These are phyloP conservation scores for Picea glauca DNA, from an alignment of 75 land plant genomes.

Conservation along the genomic window DNA sequence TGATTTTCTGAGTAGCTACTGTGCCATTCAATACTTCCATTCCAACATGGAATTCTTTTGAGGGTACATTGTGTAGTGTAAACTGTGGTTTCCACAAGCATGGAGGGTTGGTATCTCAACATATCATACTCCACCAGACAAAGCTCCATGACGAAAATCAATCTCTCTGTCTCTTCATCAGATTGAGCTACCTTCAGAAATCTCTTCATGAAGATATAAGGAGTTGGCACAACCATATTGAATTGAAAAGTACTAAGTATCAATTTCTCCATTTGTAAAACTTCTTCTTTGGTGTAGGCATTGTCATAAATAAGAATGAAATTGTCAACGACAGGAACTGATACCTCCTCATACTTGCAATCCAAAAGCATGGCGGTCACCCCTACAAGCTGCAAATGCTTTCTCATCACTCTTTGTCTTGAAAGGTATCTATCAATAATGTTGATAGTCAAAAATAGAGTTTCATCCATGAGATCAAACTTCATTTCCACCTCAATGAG, in stretches of 20 bases:
- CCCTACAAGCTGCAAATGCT: slow-evolving; percentile 89
- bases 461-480: slow-evolving; percentile 88
- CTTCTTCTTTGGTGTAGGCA: slow-evolving; percentile 74
- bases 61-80: slow-evolving; percentile 77
- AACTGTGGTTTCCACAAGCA: slow-evolving; percentile 78
- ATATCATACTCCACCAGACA: slow-evolving; percentile 66
- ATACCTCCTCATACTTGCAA: slow-evolving; percentile 92
- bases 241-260: slow-evolving; percentile 77
- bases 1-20: slow-evolving; percentile 62
- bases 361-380: slow-evolving; percentile 92
- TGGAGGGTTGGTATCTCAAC: slow-evolving; percentile 79
- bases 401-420: slow-evolving; percentile 53
- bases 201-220: slow-evolving; percentile 80
- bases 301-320: slow-evolving; percentile 70
- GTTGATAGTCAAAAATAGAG: slow-evolving; percentile 69
- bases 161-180: slow-evolving; percentile 63
- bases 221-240: slow-evolving; percentile 81
- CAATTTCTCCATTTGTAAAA: slow-evolving; percentile 80
- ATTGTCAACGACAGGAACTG: slow-evolving; percentile 75
- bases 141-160: slow-evolving; percentile 27
- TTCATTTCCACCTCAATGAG: slow-evolving; percentile 91
- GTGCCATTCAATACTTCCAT: slow-evolving; percentile 52
- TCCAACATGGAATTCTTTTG: slow-evolving; percentile 49
- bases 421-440: slow-evolving; percentile 76
- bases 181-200: slow-evolving; percentile 77